Base-by-base conservation (phyloP, 148 eudicot species). In the Polygonum maritimum region DNA sequence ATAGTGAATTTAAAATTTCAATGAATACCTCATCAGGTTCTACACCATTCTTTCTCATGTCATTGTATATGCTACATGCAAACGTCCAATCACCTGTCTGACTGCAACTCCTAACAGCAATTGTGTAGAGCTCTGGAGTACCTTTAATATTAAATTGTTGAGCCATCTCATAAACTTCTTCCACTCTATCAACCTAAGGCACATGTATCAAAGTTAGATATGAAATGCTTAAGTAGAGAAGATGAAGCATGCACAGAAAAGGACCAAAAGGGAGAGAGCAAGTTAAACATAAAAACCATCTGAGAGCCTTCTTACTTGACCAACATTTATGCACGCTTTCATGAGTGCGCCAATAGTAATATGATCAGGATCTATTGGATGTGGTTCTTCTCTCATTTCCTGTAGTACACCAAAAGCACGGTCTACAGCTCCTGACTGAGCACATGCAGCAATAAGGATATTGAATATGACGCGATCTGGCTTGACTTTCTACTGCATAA, bases 391-490 rank as follows among this genome's bases (percentile, higher is more conserved):
- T 54, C 85, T 79, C 99, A 95, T 95, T 87, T 95, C 99, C 69
- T 89, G 85, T 80, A 95, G 76, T 22, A 95, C 99, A 77, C 90
- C 97, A 88, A 95, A 95, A 57, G 99, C 99, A 82, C 99, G 99
- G 73, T 90, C 96, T 60, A 95, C 91, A 38, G 97, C 99, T 81
- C 96, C 96, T 74, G 96, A 90, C 84, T 90, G 96, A 82, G 97
- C 96, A 81, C 99, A 95, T 75, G 99, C 99, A 79, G 92, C 86
- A 84, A 95, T 95, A 82, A 95, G 97, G 57, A 96, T 97, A 82
- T 95, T 95, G 88, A 95, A 95, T 76, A 95, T 84, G 81, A 95
- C 97, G 82, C 96, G 88, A 76, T 95, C 99, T 88, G 99, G 99
- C 85, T 92, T 88, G 87, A 95, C 94, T 83, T 95, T 89, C 99